Evolutionary conservation across 164 flowering plant genomes (phyloP), one percentile per base, ranked within the genome.

Genomic region (Aristolochia contorta): DNA sequence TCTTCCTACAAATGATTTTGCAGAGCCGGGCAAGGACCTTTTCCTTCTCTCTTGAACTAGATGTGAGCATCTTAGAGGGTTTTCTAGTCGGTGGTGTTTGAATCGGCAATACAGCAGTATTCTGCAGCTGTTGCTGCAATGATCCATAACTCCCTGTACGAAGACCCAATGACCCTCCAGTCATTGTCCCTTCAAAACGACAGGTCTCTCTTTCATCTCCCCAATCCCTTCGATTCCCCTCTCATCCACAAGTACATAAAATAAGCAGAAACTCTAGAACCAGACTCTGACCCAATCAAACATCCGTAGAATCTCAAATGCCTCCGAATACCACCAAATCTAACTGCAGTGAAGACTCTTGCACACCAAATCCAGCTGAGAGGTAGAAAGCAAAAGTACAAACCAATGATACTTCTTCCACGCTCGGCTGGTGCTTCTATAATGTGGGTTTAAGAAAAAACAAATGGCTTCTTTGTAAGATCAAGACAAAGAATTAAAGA

Each of bases 81-180:
- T 79, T 90, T 8, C 87, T 82, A 16, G 51, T 14, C 6, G 79
- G 52, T 5, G 63, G 20, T 1, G 70, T 53, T 61, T 61, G 71
- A 75, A 79, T 49, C 47, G 65, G 75, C 63, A 71, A 69, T 24
- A 57, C 52, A 24, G 65, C 75, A 63, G 74, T 77, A 56, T 71
- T 78, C 49, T 64, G 71, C 32, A 59, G 56, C 60, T 69, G 75
- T 41, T 67, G 82, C 54, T 67, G 87, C 82, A 87, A 66, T 19
- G 91, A 77, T 69, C 89, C 96, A 81, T 78, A 83, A 74, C 96
- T 91, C 62, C 80, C 79, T 0, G 78, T 71, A 32, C 90, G 83
- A 59, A 70, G 67, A 66, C 89, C 93, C 80, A 91, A 79, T 80
- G 93, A 78, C 85, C 71, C 82, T 74, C 89, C 85, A 81, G 75